phyloP scores from a whole-genome alignment of 352 stramenopile genomes.

The Pythium aphanidermatum region DNA sequence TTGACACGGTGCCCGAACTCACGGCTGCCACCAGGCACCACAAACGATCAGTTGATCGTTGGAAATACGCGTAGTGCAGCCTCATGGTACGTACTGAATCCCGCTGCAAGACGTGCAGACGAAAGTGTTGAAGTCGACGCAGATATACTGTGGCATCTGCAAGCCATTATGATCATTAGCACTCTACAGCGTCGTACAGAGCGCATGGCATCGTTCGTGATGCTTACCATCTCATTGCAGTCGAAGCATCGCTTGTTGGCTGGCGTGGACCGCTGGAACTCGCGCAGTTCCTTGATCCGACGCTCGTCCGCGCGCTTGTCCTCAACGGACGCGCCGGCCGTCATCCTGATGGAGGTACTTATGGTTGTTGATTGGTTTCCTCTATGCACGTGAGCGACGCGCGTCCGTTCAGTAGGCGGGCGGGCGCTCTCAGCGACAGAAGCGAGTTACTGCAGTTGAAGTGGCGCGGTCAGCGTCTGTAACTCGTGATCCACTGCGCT shows the following conservation, averaged over 20 bases:
- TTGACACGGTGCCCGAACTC: conserved; percentile 93
- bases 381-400: too few relatives aligned
- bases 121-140: conserved; percentile 92
- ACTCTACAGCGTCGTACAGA: too few relatives aligned
- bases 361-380: conserved; percentile 17
- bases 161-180: too few relatives aligned
- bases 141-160: conserved; percentile 90
- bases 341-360: conserved; percentile 24
- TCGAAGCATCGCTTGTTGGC: conserved; percentile 85
- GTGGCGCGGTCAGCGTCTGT: too few relatives aligned
- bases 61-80: background rate
- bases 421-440: too few relatives aligned
- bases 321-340: conserved; percentile 27
- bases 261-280: conserved; percentile 71
- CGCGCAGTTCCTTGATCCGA: conserved; percentile 78
- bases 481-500: too few relatives aligned
- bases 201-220: too few relatives aligned
- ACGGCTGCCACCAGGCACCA: conserved; percentile 31
- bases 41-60: conserved; percentile 1
- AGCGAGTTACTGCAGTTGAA: too few relatives aligned
- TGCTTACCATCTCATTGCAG: conserved; percentile 85
- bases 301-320: conserved; percentile 81
- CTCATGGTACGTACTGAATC: conserved; percentile 79
- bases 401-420: too few relatives aligned
- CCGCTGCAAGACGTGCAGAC: conserved; percentile 92